These are phyloP conservation scores for Extremus antarcticus DNA, from an alignment of 495 filamentous ascomycete species.

Conservation along the genomic window DNA sequence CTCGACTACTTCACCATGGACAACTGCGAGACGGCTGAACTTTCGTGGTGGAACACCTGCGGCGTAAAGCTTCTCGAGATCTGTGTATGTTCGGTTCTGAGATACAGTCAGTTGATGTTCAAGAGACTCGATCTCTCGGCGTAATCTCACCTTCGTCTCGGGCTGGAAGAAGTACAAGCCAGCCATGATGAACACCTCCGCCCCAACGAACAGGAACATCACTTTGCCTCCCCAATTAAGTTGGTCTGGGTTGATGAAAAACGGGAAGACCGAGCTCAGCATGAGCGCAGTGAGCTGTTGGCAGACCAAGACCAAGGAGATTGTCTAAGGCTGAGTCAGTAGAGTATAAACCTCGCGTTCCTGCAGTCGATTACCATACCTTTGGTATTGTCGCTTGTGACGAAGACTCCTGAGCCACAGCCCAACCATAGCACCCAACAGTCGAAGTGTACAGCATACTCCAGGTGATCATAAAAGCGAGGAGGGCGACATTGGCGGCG, in stretches of 20 bases:
- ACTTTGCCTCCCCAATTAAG: conserved; percentile 7
- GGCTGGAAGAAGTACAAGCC: not conserved
- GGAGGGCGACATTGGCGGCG: not conserved
- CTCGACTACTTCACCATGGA: conserved; percentile 1
- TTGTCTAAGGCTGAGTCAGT: too few relatives aligned
- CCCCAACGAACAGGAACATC: conserved; percentile 2
- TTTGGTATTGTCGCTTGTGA: conserved; percentile 12
- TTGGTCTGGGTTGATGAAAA: conserved; percentile 10
- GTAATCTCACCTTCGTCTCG: conserved; percentile 8
- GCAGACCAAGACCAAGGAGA: conserved; percentile 25
- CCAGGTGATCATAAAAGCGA: conserved; percentile 6
- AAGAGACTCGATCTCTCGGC: too few relatives aligned
- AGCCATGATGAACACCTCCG: not conserved
- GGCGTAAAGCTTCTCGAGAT: conserved; percentile 5
- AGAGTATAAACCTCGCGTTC: too few relatives aligned
- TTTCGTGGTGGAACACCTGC: conserved; percentile 1
- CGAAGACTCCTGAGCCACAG: not conserved
- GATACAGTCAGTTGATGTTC: too few relatives aligned
- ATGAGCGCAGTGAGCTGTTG: conserved; percentile 20
- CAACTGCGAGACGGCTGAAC: not conserved
- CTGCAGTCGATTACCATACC: too few relatives aligned
- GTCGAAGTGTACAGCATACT: not conserved
- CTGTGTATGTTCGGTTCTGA: not conserved
- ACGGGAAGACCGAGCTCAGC: conserved; percentile 6
- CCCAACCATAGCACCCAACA: conserved; percentile 2